Base-by-base conservation (phyloP, 78 protist species). In the Reticulomyxa filosa region DNA sequence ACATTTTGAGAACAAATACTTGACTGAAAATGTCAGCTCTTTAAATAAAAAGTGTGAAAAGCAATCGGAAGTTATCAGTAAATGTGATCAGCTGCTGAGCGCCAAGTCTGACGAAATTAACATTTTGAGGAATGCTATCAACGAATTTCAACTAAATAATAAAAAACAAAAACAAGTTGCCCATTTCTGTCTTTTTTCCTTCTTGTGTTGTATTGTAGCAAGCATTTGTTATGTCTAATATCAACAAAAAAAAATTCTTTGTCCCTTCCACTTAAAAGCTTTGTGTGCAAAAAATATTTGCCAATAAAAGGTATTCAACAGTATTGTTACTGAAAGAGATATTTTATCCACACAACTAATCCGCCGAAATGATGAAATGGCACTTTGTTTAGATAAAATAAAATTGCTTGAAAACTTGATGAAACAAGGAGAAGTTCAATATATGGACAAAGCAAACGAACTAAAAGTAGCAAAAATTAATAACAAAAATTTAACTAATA, bases 311-410 rank as follows among this genome's bases (percentile, higher is more conserved):
- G 75, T 81, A 39, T 69, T 55, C 59, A 74, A 79, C 11, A 23
- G 1, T 33, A 83, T 83, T 35, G 67, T 78, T 36, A 59, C 51
- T 52, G 90, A 85, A 77, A 64, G 91, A 10, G 89, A 89, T 55
- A 75, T 81, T 37, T 67, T 85, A 13, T 88, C 84, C 42, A 64
- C 83, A 10, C 88, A 89, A 71, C 76, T 89, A 27, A 79, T 85
- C 52, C 81, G 88, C 1, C 80, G 90, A 38, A 83, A 85, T 82
- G 90, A 81, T 71, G 92, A 89, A 78, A 78, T 89, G 1, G 80
- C 84, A 51, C 65, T 83, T 50, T 78, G 84, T 33, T 83, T 83
- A 73, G 92, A 89, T 66, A 83, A 89, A 81, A 71, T 83, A 33
- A 67, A 73, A 25, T 71, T 85, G 26, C 90, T 81, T 66, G 82